These are phyloP conservation scores for Tetrahymena malaccensis DNA, from an alignment of 73 alveolate species.

Conservation along the genomic window DNA sequence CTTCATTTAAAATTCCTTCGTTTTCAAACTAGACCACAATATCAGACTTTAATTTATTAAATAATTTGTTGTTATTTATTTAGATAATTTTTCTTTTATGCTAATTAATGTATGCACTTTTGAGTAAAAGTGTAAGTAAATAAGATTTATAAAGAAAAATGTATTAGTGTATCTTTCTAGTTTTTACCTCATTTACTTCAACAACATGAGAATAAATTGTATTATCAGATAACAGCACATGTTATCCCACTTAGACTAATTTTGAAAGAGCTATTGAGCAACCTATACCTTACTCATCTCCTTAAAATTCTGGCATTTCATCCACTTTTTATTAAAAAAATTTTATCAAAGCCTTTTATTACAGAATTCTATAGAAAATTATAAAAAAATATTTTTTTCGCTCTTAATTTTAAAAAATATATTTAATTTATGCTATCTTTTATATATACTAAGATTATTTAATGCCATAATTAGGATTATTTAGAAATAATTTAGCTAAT, in stretches of 20 bases:
- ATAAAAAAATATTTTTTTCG: no score
- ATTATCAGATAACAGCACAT: neutral
- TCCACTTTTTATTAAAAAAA: neutral
- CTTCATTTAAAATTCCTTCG: neutral
- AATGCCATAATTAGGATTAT: no score
- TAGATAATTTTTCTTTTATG: neutral
- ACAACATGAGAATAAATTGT: neutral
- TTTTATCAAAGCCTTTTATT: neutral
- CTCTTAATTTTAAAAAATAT: no score
- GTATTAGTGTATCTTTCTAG: no score
- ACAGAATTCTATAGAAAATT: neutral
- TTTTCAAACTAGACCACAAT: neutral
- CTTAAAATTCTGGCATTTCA: neutral
- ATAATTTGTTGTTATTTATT: slow-evolving; percentile 19
- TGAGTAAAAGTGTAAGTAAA: neutral
- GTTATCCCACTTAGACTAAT: neutral
- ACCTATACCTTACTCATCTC: neutral
- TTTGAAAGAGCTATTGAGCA: neutral
- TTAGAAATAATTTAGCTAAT: no score
- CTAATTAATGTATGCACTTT: neutral
- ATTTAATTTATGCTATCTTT: no score
- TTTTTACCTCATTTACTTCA: neutral
- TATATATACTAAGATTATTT: no score
- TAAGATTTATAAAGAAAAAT: no score
- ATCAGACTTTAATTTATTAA: slow-evolving; percentile 19